Percentiles rank a stretch among this genome's conserved stretches.
Conservation (phyloP, 768 basidiomycete genomes). For the Obba rivulosa region DNA sequence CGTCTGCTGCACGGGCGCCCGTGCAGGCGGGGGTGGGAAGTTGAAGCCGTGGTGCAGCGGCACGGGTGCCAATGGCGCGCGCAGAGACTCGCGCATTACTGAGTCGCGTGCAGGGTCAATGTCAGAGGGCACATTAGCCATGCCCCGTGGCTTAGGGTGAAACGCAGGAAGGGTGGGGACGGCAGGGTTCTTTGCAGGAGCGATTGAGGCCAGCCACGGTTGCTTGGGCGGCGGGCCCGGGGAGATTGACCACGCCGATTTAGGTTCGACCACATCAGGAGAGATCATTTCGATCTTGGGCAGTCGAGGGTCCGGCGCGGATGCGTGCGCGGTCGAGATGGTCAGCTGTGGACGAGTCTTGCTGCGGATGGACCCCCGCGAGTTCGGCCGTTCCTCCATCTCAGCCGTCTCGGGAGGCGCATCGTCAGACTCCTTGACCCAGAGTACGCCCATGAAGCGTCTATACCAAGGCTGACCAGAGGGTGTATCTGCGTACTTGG, state of each 20-base stretch:
- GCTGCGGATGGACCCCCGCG: conserved; percentile 12
- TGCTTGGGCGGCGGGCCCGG: conserved; percentile 26
- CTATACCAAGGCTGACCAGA: background rate
- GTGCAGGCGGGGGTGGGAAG: conserved; percentile 15
- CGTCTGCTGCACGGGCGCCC: conserved; percentile 11
- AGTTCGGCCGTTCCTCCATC: conserved; percentile 6
- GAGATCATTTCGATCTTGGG: conserved; percentile 10
- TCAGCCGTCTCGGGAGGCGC: conserved; percentile 22
- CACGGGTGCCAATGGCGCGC: conserved; percentile 19
- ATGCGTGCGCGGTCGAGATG: conserved; percentile 39
- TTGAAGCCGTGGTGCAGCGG: conserved; percentile 41
- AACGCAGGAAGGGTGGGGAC: conserved; percentile 8
- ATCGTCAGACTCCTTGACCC: conserved; percentile 10
- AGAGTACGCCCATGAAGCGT: conserved; percentile 14
- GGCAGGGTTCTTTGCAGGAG: conserved; percentile 9
- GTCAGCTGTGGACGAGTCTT: conserved; percentile 32
- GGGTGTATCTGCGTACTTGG: background rate
- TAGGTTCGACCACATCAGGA: conserved; percentile 17
- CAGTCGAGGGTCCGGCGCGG: conserved; percentile 29
- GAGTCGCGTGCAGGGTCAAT: conserved; percentile 4
- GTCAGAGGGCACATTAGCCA: conserved; percentile 13
- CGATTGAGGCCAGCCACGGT: conserved; percentile 12
- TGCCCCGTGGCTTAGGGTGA: conserved; percentile 5
- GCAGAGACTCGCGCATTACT: conserved; percentile 7
- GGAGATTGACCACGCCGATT: conserved; percentile 28